Evolutionary conservation across 805 yeast species (phyloP).

Genomic region (Yamadazyma ubonensis): DNA sequence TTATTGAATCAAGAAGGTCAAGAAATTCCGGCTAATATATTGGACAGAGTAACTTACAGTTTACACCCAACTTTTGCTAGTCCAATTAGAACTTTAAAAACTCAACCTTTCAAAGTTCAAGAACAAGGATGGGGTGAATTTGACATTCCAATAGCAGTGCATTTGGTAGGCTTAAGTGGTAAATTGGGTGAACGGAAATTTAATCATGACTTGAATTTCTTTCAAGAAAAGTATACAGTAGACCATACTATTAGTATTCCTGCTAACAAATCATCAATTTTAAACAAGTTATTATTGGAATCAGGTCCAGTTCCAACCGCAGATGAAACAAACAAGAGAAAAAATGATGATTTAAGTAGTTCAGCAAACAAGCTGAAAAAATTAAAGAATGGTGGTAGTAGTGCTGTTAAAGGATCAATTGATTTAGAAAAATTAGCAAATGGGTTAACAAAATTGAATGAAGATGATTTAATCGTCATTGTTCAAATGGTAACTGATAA

Average conservation of each 20-base stretch:
- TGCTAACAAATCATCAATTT: conserved; percentile 61
- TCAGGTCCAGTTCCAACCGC: conserved; percentile 72
- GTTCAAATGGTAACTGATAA: conserved; percentile 98
- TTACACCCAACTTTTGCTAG: conserved; percentile 93
- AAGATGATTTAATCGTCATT: conserved; percentile 90
- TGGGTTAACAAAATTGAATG: conserved; percentile 81
- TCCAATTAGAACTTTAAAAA: conserved; percentile 78
- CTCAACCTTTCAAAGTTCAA: conserved; percentile 80
- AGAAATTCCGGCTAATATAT: conserved; percentile 79
- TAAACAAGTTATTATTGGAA: conserved; percentile 72
- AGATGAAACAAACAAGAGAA: conserved; percentile 25
- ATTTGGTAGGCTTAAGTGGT: conserved; percentile 60
- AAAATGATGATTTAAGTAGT: conserved; percentile 20
- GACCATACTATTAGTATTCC: conserved; percentile 81
- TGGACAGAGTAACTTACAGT: conserved; percentile 90
- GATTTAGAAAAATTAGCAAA: conserved; percentile 90
- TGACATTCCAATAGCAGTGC: conserved; percentile 77
- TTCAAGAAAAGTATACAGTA: conserved; percentile 68
- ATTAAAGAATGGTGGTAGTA: conserved; percentile 42
- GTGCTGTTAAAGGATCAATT: conserved; percentile 66
- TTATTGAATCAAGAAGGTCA: conserved; percentile 77
- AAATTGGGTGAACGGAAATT: conserved; percentile 86
- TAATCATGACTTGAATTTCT: conserved; percentile 86
- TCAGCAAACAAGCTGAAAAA: conserved; percentile 46
- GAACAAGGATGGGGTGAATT: conserved; percentile 99